Percentiles rank a stretch among this genome's conserved stretches.
Conservation (phyloP, 1,284 basidiomycete genomes). For the Sanghuangporus baumii region DNA sequence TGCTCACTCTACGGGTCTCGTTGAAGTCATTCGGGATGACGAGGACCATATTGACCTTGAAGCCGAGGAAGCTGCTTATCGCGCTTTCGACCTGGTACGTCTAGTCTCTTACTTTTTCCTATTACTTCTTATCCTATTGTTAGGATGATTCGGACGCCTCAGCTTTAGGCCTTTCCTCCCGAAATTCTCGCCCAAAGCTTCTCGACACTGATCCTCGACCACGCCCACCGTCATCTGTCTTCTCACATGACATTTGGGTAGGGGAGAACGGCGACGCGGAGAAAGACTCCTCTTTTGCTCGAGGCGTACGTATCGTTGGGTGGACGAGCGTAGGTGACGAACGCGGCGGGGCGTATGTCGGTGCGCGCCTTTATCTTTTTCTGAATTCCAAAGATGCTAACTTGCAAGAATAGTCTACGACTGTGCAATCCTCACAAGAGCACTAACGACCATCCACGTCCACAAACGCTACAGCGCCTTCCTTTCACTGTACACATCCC, state of each 20-base stretch:
- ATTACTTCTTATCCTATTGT: background rate
- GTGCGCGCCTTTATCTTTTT: conserved; percentile 29
- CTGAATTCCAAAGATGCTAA: background rate
- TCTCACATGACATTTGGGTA: conserved; percentile 58
- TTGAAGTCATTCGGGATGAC: conserved; percentile 14
- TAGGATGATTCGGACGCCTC: conserved; percentile 3
- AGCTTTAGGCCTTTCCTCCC: background rate
- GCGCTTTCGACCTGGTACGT: conserved; percentile 12
- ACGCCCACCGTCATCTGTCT: conserved; percentile 47
- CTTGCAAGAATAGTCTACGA: conserved; percentile 8
- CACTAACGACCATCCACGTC: conserved; percentile 56
- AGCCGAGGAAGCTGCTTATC: conserved; percentile 10
- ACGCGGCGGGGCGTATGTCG: conserved; percentile 54
- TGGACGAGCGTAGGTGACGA: conserved; percentile 67
- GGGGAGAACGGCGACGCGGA: conserved; percentile 52
- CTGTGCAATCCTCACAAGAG: conserved; percentile 7
- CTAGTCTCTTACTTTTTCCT: background rate
- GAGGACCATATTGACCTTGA: conserved; percentile 15
- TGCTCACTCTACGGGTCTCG: background rate
- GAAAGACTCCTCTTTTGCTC: conserved; percentile 47
- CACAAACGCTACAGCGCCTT: conserved; percentile 72
- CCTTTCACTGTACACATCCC: conserved; percentile 44
- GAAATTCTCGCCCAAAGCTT: conserved; percentile 17
- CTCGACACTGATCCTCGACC: conserved; percentile 22
- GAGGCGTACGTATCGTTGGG: conserved; percentile 55